Evolutionary conservation across 1,284 basidiomycete genomes (phyloP).

Genomic region (Ceratobasidium sp.): DNA sequence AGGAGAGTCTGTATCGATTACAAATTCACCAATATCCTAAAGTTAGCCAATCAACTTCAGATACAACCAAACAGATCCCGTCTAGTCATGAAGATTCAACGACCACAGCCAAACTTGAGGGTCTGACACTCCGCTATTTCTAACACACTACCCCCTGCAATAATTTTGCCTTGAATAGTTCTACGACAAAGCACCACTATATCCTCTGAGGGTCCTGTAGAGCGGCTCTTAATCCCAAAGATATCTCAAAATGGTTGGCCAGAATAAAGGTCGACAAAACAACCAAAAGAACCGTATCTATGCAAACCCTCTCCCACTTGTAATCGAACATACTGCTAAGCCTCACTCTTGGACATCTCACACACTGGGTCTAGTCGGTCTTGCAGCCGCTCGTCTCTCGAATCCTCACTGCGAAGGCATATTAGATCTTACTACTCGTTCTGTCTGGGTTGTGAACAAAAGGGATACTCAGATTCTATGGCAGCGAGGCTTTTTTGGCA

Average conservation of each 20-base stretch:
- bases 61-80: slow-evolving; percentile 19
- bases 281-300: slow-evolving; percentile 74
- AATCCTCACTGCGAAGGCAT: slow-evolving; percentile 74
- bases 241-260: slow-evolving; percentile 36
- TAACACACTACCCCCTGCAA: too few species aligned
- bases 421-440: slow-evolving; percentile 77
- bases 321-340: slow-evolving; percentile 61
- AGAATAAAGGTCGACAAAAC: slow-evolving; percentile 63
- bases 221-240: too few species aligned
- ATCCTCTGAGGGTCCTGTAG: too few species aligned
- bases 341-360: slow-evolving; percentile 47
- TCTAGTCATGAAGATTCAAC: slow-evolving; percentile 14
- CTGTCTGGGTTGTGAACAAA: slow-evolving; percentile 79
- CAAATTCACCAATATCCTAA: background rate
- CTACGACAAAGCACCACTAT: too few species aligned
- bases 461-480: slow-evolving; percentile 79
- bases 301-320: slow-evolving; percentile 69
- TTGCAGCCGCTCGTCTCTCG: slow-evolving; percentile 61
- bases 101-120: background rate
- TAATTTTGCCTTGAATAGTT: too few species aligned
- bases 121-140: background rate
- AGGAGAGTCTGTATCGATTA: background rate
- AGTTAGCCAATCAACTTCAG: too few species aligned
- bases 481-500: slow-evolving; percentile 95
- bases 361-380: slow-evolving; percentile 65